These are phyloP conservation scores for Cephalotrichum gorgonifer DNA, from an alignment of 2,329 filamentous ascomycete genomes.

Conservation along the genomic window DNA sequence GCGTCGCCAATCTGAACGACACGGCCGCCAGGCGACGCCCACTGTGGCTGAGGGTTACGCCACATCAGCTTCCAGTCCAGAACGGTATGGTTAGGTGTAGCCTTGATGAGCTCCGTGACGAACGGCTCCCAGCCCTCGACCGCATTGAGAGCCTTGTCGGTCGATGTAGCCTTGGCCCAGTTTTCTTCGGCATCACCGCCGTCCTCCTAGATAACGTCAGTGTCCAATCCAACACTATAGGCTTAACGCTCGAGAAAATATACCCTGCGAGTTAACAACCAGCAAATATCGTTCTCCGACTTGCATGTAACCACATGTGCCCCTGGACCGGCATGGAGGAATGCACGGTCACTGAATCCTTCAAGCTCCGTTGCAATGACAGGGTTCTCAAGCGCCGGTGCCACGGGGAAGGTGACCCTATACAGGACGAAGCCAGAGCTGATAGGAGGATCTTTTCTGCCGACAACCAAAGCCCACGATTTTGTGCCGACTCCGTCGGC, in stretches of 20 bases:
- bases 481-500: conserved; percentile 43
- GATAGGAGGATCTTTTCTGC: conserved; percentile 39
- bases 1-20: conserved; percentile 27
- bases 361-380: no score
- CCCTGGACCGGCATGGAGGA: no score
- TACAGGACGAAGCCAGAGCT: conserved; percentile 33
- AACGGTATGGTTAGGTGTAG: conserved; percentile 24
- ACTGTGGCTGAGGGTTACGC: conserved; percentile 34
- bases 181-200: conserved; percentile 43
- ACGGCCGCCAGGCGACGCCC: conserved; percentile 20
- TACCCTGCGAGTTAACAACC: no score
- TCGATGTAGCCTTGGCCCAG: conserved; percentile 40
- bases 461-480: conserved; percentile 41
- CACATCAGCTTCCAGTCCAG: conserved; percentile 42
- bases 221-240: conserved; percentile 49
- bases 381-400: conserved; percentile 41
- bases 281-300: no score
- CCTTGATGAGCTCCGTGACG: conserved; percentile 27
- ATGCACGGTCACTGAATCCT: no score
- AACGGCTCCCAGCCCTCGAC: conserved; percentile 37
- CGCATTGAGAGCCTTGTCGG: conserved; percentile 38
- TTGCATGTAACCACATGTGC: no score
- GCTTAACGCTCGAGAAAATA: conserved; percentile 41
- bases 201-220: conserved; percentile 44
- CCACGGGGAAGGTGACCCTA: conserved; percentile 31